Base-by-base conservation (phyloP, 192 early-diverging fungal genomes). In the Backusella sp. region DNA sequence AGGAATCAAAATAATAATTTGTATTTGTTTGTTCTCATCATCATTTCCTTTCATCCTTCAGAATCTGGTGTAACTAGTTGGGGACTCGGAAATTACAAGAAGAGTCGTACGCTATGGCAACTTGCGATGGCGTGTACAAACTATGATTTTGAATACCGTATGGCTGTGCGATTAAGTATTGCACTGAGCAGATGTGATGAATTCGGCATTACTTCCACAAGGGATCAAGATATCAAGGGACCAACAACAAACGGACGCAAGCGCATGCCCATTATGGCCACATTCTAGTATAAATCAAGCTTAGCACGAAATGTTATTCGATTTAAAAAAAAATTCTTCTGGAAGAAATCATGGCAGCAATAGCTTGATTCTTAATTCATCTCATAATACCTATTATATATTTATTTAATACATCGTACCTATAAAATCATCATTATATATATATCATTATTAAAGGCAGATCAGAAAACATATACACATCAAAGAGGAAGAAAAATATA, bases 121-220 rank as follows among this genome's bases (percentile, higher is more conserved):
- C 75, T 72, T 59, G 84, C 86, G 8, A 35, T 72, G 39, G 67
- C 70, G 1, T 85, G 70, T 65, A 82, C 78, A 21, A 78, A 83
- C 11, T 87, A 84, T 62, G 84, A 87, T 66, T 87, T 87, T 76
- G 86, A 87, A 80, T 85, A 73, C 62, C 52, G 72, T 46, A 70
- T 73, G 69, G 77, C 71, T 21, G 69, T 73, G 15, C 71, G 71
- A 26, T 32, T 78, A 19, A 34, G 68, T 46, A 52, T 78, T 28
- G 68, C 71, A 32, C 39, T 78, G 9, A 32, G 23, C 3, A 73
- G 66, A 44, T 70, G 75, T 49, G 75, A 80, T 34, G 76, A 72
- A 62, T 49, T 42, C 21, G 21, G 56, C 56, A 23, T 62, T 62
- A 62, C 56, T 23, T 28, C 21, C 12, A 28, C 26, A 2, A 1